Conservation (phyloP, 805 yeast genomes). For the Wickerhamomyces chambardii region DNA sequence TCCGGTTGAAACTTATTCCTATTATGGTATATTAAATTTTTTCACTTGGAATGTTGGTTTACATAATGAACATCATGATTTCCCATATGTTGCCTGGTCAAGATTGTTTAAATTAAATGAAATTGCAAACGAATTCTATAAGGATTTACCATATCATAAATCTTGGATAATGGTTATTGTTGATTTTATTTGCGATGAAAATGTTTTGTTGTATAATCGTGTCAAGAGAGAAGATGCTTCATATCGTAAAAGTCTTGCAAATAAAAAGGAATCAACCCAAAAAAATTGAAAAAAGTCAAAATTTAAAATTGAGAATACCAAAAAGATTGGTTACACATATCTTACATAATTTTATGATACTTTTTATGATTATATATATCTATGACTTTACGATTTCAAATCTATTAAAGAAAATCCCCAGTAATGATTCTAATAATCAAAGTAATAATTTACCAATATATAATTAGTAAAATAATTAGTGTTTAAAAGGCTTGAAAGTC, state of each 20-base stretch:
- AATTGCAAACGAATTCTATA: slow-evolving; percentile 76
- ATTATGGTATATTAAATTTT: slow-evolving; percentile 71
- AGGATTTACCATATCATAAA: slow-evolving; percentile 64
- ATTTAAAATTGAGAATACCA: no score
- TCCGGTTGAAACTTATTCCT: slow-evolving; percentile 80
- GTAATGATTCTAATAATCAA: no score
- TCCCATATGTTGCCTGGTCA: slow-evolving; percentile 91
- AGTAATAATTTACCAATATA: no score
- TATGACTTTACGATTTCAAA: no score
- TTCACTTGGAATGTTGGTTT: slow-evolving; percentile 91
- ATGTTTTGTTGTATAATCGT: slow-evolving; percentile 70
- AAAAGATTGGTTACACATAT: no score
- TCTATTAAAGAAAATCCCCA: no score
- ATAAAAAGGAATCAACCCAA: no score
- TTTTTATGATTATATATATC: no score
- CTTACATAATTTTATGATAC: no score
- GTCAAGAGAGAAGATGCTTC: slow-evolving; percentile 48
- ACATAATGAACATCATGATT: slow-evolving; percentile 94
- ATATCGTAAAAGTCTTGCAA: not conserved
- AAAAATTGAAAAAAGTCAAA: no score
- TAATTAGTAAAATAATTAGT: no score
- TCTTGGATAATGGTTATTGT: slow-evolving; percentile 75
- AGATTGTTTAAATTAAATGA: slow-evolving; percentile 52
- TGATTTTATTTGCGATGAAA: slow-evolving; percentile 60
- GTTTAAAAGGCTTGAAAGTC: no score